Evolutionary conservation across 1,139 yeast species (phyloP).

Genomic region (Candida sp.): DNA sequence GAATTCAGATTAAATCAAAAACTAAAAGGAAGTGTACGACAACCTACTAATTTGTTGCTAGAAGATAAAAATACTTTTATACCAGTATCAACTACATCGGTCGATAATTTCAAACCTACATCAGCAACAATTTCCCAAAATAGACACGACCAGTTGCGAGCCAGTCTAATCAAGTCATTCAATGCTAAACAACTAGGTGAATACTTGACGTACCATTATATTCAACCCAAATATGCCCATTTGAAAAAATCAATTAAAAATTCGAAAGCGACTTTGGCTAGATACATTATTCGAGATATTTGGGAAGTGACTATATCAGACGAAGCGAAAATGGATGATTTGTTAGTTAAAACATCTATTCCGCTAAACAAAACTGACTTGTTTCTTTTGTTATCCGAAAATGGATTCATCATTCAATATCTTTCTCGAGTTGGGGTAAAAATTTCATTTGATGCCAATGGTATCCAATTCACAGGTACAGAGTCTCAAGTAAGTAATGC

Average conservation of each 20-base stretch:
- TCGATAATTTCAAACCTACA: constrained; percentile 12
- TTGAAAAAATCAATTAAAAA: constrained; percentile 2
- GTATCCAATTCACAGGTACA: constrained; percentile 27
- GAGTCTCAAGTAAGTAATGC: constrained; percentile 32
- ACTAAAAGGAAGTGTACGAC: neutral
- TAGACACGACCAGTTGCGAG: constrained; percentile 8
- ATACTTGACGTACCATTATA: constrained; percentile 13
- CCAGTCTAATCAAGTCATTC: constrained; percentile 14
- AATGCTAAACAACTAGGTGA: constrained; percentile 17
- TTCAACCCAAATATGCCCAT: neutral
- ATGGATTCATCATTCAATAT: constrained; percentile 44
- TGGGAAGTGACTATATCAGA: constrained; percentile 38
- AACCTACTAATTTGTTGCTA: constrained; percentile 3
- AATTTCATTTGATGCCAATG: constrained; percentile 31
- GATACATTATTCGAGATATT: constrained; percentile 26
- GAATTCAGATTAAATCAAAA: constrained; percentile 3
- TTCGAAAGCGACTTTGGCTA: constrained; percentile 13
- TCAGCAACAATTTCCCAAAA: constrained; percentile 8
- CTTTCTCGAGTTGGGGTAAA: constrained; percentile 57
- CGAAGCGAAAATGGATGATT: constrained; percentile 32
- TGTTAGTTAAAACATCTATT: constrained; percentile 33
- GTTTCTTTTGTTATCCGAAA: constrained; percentile 46
- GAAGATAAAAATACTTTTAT: constrained; percentile 1
- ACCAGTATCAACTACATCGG: constrained; percentile 5
- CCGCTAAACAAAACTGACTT: constrained; percentile 40